Evolutionary conservation across 1,284 basidiomycete genomes (phyloP).

Genomic region (Mixia osmundae): DNA sequence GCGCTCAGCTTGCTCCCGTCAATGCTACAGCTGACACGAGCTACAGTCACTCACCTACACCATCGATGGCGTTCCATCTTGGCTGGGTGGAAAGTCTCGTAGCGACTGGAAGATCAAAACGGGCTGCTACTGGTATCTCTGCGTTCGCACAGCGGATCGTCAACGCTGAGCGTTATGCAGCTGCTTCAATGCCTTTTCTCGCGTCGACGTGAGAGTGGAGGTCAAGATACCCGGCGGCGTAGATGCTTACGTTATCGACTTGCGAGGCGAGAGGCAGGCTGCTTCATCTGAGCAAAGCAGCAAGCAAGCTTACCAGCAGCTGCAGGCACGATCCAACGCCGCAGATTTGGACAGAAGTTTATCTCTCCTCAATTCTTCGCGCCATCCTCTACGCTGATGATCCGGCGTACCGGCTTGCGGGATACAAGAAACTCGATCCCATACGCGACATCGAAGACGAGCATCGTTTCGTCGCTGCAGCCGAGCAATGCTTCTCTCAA

Average conservation of each 20-base stretch:
- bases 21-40: no score
- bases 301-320: constrained; percentile 20
- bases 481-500: constrained; percentile 73
- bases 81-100: constrained; percentile 44
- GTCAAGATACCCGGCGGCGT: constrained; percentile 97
- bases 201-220: constrained; percentile 89
- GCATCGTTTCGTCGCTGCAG: constrained; percentile 67
- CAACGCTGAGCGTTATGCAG: constrained; percentile 25
- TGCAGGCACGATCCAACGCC: constrained; percentile 77
- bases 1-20: no score
- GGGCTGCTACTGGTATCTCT: constrained; percentile 71
- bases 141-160: no score
- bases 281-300: not conserved
- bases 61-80: constrained; percentile 70
- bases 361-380: constrained; percentile 72
- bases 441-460: constrained; percentile 77
- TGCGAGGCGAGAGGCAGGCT: constrained; percentile 71
- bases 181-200: constrained; percentile 94
- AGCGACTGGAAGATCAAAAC: constrained; percentile 70
- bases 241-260: constrained; percentile 75
- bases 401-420: constrained; percentile 68
- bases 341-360: constrained; percentile 92
- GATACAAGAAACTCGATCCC: constrained; percentile 86
- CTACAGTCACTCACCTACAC: constrained; percentile 86
- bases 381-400: constrained; percentile 91